Percentiles rank a stretch among this genome's conserved stretches.
Conservation (phyloP, 2,329 filamentous ascomycete genomes). For the Orbilia brochopaga region DNA sequence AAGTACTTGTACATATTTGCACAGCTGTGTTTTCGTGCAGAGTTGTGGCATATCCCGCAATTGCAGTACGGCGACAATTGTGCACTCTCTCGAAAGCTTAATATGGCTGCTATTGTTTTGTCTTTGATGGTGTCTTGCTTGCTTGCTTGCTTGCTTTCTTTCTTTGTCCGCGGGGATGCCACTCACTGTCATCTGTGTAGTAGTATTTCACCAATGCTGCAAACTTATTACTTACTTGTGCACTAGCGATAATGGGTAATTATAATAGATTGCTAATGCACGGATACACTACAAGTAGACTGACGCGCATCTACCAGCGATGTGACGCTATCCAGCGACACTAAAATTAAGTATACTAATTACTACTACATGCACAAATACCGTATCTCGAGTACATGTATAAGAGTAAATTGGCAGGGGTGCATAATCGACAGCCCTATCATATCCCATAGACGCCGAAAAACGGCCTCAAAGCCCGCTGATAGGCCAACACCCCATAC, state of each 20-base stretch:
- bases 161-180: too few relatives aligned
- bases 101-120: slow-evolving; percentile 47
- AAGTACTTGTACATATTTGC: neutral
- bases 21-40: neutral
- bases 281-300: neutral
- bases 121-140: slow-evolving; percentile 50
- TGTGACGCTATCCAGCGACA: too few relatives aligned
- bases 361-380: too few relatives aligned
- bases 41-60: slow-evolving; percentile 7
- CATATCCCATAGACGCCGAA: slow-evolving; percentile 34
- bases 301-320: neutral
- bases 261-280: neutral
- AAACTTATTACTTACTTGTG: neutral
- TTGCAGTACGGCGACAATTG: slow-evolving; percentile 13
- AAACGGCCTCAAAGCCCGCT: slow-evolving; percentile 42
- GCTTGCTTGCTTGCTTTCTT: neutral
- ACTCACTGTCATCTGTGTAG: too few relatives aligned
- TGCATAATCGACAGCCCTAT: slow-evolving; percentile 44
- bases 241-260: neutral
- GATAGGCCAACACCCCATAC: slow-evolving; percentile 34
- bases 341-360: neutral
- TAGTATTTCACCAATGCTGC: neutral
- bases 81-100: neutral
- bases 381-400: too few relatives aligned
- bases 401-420: too few relatives aligned